Percentiles rank a stretch among this genome's conserved stretches.
These are phyloP conservation scores for Fusarium palustre DNA, from an alignment of 2,329 filamentous ascomycete genomes.

Conservation along the genomic window DNA sequence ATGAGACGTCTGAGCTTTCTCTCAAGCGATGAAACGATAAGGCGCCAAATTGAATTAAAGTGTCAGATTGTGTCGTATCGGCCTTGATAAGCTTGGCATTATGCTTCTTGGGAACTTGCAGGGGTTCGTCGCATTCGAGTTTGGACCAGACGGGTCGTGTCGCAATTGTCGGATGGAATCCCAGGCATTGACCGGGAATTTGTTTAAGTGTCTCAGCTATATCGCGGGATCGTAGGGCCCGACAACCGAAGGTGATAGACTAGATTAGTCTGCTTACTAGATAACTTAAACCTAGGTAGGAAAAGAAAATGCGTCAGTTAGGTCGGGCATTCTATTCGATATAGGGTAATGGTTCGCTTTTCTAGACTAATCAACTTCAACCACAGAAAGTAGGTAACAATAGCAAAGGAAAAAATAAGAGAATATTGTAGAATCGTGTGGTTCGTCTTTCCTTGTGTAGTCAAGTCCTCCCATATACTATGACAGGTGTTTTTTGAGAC, in stretches of 20 bases:
- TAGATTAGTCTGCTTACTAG: too few species aligned
- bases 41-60: not conserved
- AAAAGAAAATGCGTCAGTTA: not conserved
- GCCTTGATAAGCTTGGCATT: constrained; percentile 25
- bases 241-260: not conserved
- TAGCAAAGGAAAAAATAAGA: not conserved
- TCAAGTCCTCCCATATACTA: not conserved
- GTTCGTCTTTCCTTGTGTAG: too few species aligned
- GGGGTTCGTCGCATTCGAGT: constrained; percentile 18
- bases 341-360: not conserved
- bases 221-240: constrained; percentile 11
- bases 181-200: constrained; percentile 22
- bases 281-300: too few species aligned
- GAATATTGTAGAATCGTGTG: not conserved
- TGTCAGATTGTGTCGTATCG: not conserved
- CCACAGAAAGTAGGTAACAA: not conserved
- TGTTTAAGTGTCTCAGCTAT: constrained; percentile 15
- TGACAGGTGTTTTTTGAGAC: too few species aligned
- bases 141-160: constrained; percentile 10
- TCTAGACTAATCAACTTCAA: not conserved
- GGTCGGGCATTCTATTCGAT: not conserved
- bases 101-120: constrained; percentile 24
- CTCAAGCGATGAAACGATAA: not conserved
- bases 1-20: constrained; percentile 16
- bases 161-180: constrained; percentile 5